phyloP scores from a whole-genome alignment of 345 rosid genomes.

The Gossypium australe region DNA sequence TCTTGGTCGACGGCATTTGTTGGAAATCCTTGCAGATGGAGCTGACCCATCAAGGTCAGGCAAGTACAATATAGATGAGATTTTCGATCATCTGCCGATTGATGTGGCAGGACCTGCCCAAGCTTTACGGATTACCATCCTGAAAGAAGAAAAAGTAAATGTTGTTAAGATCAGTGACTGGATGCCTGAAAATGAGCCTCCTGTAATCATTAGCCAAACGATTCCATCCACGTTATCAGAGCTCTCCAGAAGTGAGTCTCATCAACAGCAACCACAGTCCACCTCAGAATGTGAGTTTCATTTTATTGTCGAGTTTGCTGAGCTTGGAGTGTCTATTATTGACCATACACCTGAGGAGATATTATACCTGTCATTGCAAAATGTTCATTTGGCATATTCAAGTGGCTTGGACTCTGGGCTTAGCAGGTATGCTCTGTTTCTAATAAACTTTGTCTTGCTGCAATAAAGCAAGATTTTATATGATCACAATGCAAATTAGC shows the following conservation, averaged over 20 bases:
- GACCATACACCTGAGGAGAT: slow-evolving; percentile 98
- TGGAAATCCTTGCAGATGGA: slow-evolving; percentile 78
- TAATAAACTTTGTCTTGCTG: slow-evolving; percentile 7
- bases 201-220: slow-evolving; percentile 31
- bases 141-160: slow-evolving; percentile 78
- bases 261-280: slow-evolving; percentile 37
- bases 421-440: slow-evolving; percentile 51
- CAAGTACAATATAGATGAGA: slow-evolving; percentile 76
- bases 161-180: slow-evolving; percentile 76
- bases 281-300: slow-evolving; percentile 71
- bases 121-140: slow-evolving; percentile 74
- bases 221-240: slow-evolving; percentile 37
- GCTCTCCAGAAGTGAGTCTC: slow-evolving; percentile 39
- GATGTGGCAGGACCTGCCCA: slow-evolving; percentile 45
- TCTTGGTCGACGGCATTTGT: slow-evolving; percentile 65
- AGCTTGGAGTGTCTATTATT: slow-evolving; percentile 81
- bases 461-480: not conserved
- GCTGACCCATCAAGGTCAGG: slow-evolving; percentile 52
- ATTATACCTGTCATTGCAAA: slow-evolving; percentile 75
- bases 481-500: not conserved
- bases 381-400: slow-evolving; percentile 78
- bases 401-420: slow-evolving; percentile 88
- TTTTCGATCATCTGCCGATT: slow-evolving; percentile 64
- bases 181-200: slow-evolving; percentile 86
- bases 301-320: slow-evolving; percentile 78